Percentiles rank a stretch among this genome's conserved stretches.
phyloP scores from a whole-genome alignment of 139 green algal species.

The Coelastrella sp. region DNA sequence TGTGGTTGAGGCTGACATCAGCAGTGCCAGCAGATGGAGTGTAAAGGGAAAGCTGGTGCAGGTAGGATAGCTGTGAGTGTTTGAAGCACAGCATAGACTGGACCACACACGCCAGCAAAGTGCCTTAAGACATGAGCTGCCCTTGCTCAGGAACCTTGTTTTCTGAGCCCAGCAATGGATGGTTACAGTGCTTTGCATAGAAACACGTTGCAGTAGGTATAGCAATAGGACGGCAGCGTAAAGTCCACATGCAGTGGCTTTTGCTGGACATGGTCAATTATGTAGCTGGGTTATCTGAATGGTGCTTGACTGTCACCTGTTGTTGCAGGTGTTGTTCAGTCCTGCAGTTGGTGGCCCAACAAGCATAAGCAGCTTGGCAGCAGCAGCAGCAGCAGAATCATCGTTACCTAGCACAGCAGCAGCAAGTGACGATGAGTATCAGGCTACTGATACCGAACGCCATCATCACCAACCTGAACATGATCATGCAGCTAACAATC shows the following conservation, averaged over 20 bases:
- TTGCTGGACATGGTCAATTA: background rate
- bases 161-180: too few species aligned
- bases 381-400: background rate
- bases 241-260: background rate
- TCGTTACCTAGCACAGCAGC: background rate
- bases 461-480: background rate
- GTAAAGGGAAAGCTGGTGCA: constrained; percentile 72
- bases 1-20: constrained; percentile 77
- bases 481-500: too few species aligned
- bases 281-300: background rate
- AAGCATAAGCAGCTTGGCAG: background rate
- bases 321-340: constrained; percentile 33
- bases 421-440: background rate
- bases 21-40: constrained; percentile 73
- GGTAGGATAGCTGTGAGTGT: too few species aligned
- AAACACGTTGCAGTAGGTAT: too few species aligned
- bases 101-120: too few species aligned
- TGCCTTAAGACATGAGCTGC: too few species aligned
- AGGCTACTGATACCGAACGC: background rate
- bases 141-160: too few species aligned
- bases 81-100: too few species aligned
- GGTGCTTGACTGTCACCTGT: background rate
- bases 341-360: constrained; percentile 13
- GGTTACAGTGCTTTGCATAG: too few species aligned
- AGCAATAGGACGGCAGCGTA: too few species aligned